A percentile compares a stretch with the other conserved stretches of the same genome.
phyloP scores from a whole-genome alignment of 257 asterid species.

The Nicotiana knightiana region DNA sequence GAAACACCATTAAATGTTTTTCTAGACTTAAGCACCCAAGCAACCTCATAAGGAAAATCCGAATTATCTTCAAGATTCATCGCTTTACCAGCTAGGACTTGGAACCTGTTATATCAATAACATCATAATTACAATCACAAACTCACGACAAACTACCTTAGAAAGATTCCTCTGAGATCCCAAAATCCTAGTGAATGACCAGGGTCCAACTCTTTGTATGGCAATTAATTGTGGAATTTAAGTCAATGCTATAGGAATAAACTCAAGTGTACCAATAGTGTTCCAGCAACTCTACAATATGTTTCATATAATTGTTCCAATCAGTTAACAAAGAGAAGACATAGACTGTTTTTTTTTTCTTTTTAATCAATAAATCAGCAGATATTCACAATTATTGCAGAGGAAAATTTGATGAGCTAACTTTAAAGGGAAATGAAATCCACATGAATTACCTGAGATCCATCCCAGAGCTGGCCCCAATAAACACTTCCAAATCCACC shows the following conservation, averaged over 20 bases:
- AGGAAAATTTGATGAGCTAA: not conserved
- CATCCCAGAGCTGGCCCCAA: slow-evolving; percentile 99
- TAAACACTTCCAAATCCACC: slow-evolving; percentile 98
- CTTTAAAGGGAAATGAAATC: not conserved
- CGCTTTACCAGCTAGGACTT: not conserved
- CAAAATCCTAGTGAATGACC: not conserved
- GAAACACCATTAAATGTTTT: not conserved
- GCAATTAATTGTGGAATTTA: not conserved
- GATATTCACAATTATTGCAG: not conserved
- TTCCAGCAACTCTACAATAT: not conserved
- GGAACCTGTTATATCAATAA: not conserved
- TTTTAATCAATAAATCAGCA: not conserved
- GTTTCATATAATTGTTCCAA: not conserved
- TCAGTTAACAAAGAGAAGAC: not conserved
- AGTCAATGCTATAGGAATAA: not conserved
- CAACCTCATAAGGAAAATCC: not conserved
- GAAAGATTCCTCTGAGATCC: not conserved
- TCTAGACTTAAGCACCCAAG: not conserved
- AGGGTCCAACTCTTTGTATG: not conserved
- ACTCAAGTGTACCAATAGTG: not conserved
- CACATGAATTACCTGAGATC: slow-evolving; percentile 65
- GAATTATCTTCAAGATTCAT: not conserved
- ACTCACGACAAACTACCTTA: not conserved
- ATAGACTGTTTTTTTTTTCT: not conserved
- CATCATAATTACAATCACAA: not conserved